Evolutionary conservation across 2,329 filamentous ascomycete genomes (phyloP).

Genomic region (Cryphonectria parasitica): DNA sequence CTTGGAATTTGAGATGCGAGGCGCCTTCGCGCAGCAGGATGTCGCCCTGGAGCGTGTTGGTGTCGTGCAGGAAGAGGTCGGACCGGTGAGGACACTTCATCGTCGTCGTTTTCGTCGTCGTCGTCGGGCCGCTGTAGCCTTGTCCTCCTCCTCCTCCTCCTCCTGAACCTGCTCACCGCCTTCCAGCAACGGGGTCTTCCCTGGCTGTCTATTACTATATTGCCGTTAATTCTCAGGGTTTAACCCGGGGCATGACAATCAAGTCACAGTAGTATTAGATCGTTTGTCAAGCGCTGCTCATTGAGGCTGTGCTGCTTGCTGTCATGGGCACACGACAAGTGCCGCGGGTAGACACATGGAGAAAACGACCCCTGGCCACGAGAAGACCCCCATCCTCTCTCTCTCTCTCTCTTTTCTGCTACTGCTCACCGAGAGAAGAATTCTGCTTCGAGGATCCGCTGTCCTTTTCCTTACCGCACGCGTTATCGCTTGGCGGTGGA

Average conservation of each 20-base stretch:
- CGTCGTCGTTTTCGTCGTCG: background rate
- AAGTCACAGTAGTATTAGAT: background rate
- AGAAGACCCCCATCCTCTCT: background rate
- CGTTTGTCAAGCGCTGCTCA: background rate
- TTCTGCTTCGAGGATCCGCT: background rate
- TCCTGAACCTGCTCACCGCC: background rate
- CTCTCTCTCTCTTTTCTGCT: background rate
- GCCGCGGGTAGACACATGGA: background rate
- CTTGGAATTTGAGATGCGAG: conserved; percentile 44
- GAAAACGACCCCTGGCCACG: background rate
- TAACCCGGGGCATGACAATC: background rate
- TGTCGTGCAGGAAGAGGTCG: conserved; percentile 45
- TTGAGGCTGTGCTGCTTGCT: background rate
- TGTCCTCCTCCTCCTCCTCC: background rate
- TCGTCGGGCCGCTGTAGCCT: no score
- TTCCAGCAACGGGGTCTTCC: background rate
- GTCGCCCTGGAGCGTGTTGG: conserved; percentile 38
- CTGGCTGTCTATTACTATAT: background rate
- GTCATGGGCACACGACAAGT: background rate
- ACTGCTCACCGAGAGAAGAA: background rate
- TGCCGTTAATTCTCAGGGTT: background rate
- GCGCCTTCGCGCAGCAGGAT: conserved; percentile 39
- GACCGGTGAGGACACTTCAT: conserved; percentile 31
- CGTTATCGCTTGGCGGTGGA: conserved; percentile 5
- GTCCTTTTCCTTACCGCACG: background rate